phyloP scores from a whole-genome alignment of 2,329 filamentous ascomycete genomes.

The Cordyceps farinosa region DNA sequence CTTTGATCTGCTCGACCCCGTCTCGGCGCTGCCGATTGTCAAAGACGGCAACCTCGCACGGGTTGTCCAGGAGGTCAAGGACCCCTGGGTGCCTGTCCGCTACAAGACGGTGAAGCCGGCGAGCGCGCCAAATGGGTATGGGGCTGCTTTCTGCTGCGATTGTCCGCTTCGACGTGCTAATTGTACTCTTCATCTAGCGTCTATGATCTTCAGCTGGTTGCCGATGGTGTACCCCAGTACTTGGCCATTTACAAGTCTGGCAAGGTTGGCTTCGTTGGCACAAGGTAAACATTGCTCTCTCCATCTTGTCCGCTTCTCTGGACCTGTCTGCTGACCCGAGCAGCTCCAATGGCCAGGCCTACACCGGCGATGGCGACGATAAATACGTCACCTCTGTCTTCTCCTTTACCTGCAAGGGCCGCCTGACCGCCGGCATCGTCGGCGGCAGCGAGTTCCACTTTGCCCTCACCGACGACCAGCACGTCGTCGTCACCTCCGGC shows the following conservation, averaged over 20 bases:
- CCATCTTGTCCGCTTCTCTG: no score
- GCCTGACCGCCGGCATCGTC: slow-evolving; percentile 3
- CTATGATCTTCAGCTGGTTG: slow-evolving; percentile 2
- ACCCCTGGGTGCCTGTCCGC: slow-evolving; percentile 9
- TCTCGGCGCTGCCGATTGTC: not conserved
- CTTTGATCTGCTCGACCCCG: slow-evolving; percentile 5
- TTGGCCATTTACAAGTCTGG: slow-evolving; percentile 15
- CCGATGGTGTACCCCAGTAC: not conserved
- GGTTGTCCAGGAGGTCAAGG: slow-evolving; percentile 10
- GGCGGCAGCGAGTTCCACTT: slow-evolving; percentile 11
- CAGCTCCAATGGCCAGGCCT: slow-evolving; percentile 14
- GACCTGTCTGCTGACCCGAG: not conserved
- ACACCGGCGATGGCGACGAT: slow-evolving; percentile 1
- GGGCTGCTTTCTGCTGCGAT: not conserved
- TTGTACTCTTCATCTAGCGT: not conserved
- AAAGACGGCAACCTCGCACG: slow-evolving; percentile 6
- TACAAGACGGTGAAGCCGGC: slow-evolving; percentile 10
- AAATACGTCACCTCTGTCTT: slow-evolving; percentile 11
- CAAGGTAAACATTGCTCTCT: not conserved
- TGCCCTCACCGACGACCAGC: slow-evolving; percentile 6
- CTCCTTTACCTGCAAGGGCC: slow-evolving; percentile 10
- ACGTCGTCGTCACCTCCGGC: not conserved
- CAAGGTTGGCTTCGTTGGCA: slow-evolving; percentile 11
- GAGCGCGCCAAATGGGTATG: not conserved
- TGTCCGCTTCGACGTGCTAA: not conserved